Base-by-base conservation (phyloP, 495 filamentous ascomycete genomes). In the Hypomontagnella submonticulosa region DNA sequence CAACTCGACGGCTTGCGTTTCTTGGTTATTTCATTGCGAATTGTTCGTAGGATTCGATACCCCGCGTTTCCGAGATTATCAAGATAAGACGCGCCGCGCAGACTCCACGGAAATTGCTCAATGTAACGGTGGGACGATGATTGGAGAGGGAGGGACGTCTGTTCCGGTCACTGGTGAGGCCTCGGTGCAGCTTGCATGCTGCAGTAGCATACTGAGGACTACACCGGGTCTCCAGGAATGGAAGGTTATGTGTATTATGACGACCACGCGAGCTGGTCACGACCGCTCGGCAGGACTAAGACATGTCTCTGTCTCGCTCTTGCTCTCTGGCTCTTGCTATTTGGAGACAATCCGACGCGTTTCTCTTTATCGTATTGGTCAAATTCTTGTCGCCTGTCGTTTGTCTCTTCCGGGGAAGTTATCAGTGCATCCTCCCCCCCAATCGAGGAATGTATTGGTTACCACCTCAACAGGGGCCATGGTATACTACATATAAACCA, bases 71-170 rank as follows among this genome's bases (percentile, higher is more conserved):
- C 36, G 56, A 52, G 40, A 61, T 41, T 18, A 50, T 59, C 46
- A 53, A 34, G 50, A 36, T 10, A 23, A 18, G 44, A 51, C 61
- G 56, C 46, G 38, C 27, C 23, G 15, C 50, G 43, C 46, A 53
- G n/a, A 27, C 23, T 57, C 15, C 23, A 34, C 15, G 40, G 56
- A 69, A 16, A 68, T 69, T 61, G 38, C 56, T 49, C 15, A 34
- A 69, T 69, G 66, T 66, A 69, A 69, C 66, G 51, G 66, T 65
- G 61, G 61, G 66, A 56, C 52, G 51, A 60, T 18, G 41, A 62
- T 37, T 54, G 36, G 47, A 56, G 16, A 20, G 58, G 47, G 43
- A 2, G 16, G 58, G 46, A 59, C 42, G 44, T 32, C 59, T 68
- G 59, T 54, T 63, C 38, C 53, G 48, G 53, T 67, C 53, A 67